phyloP scores from a whole-genome alignment of 2,329 filamentous ascomycete genomes.

The Trichothecium roseum region DNA sequence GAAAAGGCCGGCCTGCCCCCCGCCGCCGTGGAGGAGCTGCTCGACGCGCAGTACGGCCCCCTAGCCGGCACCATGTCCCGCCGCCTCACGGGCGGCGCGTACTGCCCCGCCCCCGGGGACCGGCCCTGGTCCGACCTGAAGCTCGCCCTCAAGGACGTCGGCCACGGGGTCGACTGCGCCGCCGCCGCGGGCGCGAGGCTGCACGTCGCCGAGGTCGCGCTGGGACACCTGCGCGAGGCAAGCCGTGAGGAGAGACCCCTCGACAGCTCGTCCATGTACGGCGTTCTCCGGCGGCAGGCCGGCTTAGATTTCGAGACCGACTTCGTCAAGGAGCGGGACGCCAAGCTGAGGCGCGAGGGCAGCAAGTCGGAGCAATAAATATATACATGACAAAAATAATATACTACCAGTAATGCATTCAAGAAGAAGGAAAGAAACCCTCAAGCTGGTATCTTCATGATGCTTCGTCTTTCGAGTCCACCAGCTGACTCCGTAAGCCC shows the following conservation, averaged over 20 bases:
- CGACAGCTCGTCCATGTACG: conserved; percentile 42
- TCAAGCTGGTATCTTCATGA: conserved; percentile 10
- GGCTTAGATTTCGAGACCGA: conserved; percentile 33
- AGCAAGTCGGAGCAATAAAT: too few species aligned
- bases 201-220: conserved; percentile 28
- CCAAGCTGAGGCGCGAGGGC: too few species aligned
- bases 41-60: conserved; percentile 28
- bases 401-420: too few species aligned
- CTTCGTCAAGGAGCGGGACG: conserved; percentile 18
- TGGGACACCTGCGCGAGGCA: conserved; percentile 32
- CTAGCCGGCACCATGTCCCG: conserved; percentile 25
- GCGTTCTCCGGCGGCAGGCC: conserved; percentile 29
- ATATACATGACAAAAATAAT: too few species aligned
- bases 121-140: conserved; percentile 36
- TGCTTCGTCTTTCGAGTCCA: conserved; percentile 7
- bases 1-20: conserved; percentile 31
- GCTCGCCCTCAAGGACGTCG: conserved; percentile 41
- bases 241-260: conserved; percentile 23
- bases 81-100: conserved; percentile 25
- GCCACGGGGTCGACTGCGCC: conserved; percentile 34
- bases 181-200: conserved; percentile 25
- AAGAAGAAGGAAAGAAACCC: too few species aligned
- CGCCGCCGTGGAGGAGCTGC: conserved; percentile 28
- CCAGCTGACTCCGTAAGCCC: conserved; percentile 53
- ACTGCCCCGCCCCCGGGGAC: conserved; percentile 20